phyloP scores from a whole-genome alignment of 169 alveolate genomes.

The Babesia sp. region DNA sequence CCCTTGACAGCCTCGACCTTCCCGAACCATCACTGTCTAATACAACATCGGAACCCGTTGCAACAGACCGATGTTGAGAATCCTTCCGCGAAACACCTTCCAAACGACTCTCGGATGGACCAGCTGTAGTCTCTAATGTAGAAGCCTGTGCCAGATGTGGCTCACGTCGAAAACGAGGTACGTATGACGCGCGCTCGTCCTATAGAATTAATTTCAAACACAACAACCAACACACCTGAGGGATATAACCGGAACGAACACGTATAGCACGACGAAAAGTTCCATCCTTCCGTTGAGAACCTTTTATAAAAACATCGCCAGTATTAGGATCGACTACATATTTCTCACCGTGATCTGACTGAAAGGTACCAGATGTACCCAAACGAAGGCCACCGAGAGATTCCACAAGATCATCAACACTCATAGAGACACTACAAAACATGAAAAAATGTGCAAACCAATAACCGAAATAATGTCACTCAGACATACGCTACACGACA shows the following conservation, averaged over 20 bases:
- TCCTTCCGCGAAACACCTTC: background rate
- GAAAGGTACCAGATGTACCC: background rate
- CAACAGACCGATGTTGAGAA: background rate
- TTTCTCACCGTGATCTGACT: constrained; percentile 69
- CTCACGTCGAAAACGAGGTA: constrained; percentile 17
- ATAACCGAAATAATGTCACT: no score
- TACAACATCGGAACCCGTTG: background rate
- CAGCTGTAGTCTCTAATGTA: background rate
- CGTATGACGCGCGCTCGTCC: constrained; percentile 41
- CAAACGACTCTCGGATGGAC: background rate
- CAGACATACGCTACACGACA: no score
- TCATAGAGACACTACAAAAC: background rate
- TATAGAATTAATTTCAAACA: background rate
- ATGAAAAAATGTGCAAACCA: background rate
- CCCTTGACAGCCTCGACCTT: background rate
- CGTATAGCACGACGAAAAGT: constrained; percentile 68
- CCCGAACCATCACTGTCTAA: background rate
- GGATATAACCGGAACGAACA: constrained; percentile 75
- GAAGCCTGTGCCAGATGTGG: constrained; percentile 8
- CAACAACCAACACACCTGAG: constrained; percentile 53
- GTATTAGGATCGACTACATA: constrained; percentile 67
- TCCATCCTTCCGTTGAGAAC: constrained; percentile 76
- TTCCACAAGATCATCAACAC: constrained; percentile 28
- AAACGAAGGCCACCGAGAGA: constrained; percentile 25
- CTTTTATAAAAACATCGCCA: constrained; percentile 69